Conservation (phyloP, 176 grass and related monocot genomes). For the Musa troglodytarum region DNA sequence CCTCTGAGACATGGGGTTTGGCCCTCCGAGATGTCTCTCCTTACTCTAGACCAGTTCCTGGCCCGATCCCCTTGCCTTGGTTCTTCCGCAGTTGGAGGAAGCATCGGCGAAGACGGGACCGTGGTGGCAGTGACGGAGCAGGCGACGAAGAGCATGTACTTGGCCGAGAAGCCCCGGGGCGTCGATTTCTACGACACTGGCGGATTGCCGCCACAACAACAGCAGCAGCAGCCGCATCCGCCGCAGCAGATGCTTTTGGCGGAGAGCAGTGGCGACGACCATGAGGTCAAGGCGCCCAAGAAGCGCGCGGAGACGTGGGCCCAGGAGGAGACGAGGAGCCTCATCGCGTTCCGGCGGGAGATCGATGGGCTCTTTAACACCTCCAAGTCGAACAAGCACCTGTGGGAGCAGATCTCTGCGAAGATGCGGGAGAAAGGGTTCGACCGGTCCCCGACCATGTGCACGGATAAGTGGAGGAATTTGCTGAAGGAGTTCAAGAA, state of each 20-base stretch:
- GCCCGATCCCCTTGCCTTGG: slow-evolving; percentile 8
- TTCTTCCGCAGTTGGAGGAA: background rate
- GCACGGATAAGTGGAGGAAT: slow-evolving; percentile 97
- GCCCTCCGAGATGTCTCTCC: slow-evolving; percentile 26
- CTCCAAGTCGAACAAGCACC: slow-evolving; percentile 98
- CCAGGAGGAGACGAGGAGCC: slow-evolving; percentile 79
- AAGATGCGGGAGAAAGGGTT: slow-evolving; percentile 93
- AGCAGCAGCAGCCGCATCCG: slow-evolving; percentile 31
- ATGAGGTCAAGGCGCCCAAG: slow-evolving; percentile 61
- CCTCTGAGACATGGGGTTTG: slow-evolving; percentile 19
- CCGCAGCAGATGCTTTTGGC: slow-evolving; percentile 34
- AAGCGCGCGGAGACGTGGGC: slow-evolving; percentile 97
- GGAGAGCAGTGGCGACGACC: slow-evolving; percentile 72
- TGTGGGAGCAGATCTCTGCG: slow-evolving; percentile 92
- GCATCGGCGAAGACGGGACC: background rate
- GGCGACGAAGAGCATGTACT: slow-evolving; percentile 23
- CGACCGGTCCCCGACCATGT: slow-evolving; percentile 92
- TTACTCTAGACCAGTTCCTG: slow-evolving; percentile 40
- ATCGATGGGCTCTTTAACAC: slow-evolving; percentile 91
- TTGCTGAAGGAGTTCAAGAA: slow-evolving; percentile 98
- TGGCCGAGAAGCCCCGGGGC: slow-evolving; percentile 18
- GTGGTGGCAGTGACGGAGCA: background rate
- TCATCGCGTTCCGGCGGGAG: slow-evolving; percentile 69
- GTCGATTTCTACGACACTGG: slow-evolving; percentile 20
- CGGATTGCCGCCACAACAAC: slow-evolving; percentile 24